A percentile compares a stretch with the other conserved stretches of the same genome.
Evolutionary conservation across 75 land plant genomes (phyloP).

Genomic region (Picea sitchensis): DNA sequence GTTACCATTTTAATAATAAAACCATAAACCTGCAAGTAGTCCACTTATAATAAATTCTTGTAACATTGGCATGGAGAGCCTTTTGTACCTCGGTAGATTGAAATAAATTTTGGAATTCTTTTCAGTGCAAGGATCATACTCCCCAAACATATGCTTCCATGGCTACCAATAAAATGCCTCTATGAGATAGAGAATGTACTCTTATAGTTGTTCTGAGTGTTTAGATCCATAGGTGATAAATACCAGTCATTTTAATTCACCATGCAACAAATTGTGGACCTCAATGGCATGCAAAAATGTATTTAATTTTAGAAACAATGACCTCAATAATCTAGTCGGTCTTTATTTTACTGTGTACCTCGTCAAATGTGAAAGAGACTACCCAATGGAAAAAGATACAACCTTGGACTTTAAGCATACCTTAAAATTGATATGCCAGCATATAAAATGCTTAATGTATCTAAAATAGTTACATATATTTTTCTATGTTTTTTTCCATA

Average conservation of each 20-base stretch:
- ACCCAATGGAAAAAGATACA: background rate
- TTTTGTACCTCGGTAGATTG: constrained; percentile 90
- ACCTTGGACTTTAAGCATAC: background rate
- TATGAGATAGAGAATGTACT: background rate
- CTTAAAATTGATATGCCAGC: background rate
- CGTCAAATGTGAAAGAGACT: background rate
- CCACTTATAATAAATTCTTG: constrained; percentile 71
- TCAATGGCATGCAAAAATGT: background rate
- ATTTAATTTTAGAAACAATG: background rate
- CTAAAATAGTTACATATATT: constrained; percentile 28
- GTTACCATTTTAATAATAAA: background rate
- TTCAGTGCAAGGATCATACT: constrained; percentile 86
- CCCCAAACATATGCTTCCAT: constrained; percentile 38
- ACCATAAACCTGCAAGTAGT: constrained; percentile 70
- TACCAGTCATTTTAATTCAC: background rate
- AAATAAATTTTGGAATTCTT: constrained; percentile 66
- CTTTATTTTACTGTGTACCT: too few species aligned
- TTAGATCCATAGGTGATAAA: background rate
- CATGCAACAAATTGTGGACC: background rate
- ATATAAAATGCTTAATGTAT: background rate
- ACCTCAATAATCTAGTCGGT: too few species aligned
- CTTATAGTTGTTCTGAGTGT: background rate
- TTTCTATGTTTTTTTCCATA: constrained; percentile 25
- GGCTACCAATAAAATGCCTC: constrained; percentile 14
- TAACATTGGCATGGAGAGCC: constrained; percentile 91